These are phyloP conservation scores for Aspergillus texensis DNA, from an alignment of 2,329 filamentous ascomycete genomes.

Conservation along the genomic window DNA sequence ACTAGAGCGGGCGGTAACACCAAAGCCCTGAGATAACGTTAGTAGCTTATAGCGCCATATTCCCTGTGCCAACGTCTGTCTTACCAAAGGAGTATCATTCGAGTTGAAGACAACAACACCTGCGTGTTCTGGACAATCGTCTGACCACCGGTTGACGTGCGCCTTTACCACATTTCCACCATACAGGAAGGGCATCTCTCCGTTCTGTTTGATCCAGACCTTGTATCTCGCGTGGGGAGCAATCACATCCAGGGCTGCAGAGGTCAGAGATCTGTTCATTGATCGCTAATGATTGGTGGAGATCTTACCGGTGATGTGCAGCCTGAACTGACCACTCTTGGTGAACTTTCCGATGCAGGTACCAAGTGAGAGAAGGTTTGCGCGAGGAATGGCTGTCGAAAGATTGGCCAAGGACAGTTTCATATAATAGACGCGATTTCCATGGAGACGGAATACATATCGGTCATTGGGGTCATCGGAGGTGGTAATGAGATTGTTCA, in stretches of 20 bases:
- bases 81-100: constrained; percentile 78
- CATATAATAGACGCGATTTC: constrained; percentile 88
- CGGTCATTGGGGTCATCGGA: constrained; percentile 71
- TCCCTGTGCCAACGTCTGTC: neutral
- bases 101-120: constrained; percentile 88
- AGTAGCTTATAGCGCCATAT: neutral
- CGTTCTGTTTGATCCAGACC: constrained; percentile 95
- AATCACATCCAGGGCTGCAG: constrained; percentile 73
- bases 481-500: constrained; percentile 81
- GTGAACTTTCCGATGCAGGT: constrained; percentile 83
- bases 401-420: constrained; percentile 87
- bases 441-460: constrained; percentile 82
- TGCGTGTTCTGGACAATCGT: constrained; percentile 91
- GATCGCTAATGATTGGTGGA: neutral
- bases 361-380: constrained; percentile 82
- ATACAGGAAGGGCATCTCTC: constrained; percentile 96
- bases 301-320: constrained; percentile 73
- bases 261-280: neutral
- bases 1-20: constrained; percentile 84
- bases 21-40: constrained; percentile 68
- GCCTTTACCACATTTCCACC: constrained; percentile 86
- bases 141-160: constrained; percentile 80
- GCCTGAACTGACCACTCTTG: constrained; percentile 91
- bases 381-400: constrained; percentile 80
- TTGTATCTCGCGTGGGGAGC: constrained; percentile 92